Evolutionary conservation across 176 grass and related monocot species (phyloP).

Genomic region (Eragrostis curvula): DNA sequence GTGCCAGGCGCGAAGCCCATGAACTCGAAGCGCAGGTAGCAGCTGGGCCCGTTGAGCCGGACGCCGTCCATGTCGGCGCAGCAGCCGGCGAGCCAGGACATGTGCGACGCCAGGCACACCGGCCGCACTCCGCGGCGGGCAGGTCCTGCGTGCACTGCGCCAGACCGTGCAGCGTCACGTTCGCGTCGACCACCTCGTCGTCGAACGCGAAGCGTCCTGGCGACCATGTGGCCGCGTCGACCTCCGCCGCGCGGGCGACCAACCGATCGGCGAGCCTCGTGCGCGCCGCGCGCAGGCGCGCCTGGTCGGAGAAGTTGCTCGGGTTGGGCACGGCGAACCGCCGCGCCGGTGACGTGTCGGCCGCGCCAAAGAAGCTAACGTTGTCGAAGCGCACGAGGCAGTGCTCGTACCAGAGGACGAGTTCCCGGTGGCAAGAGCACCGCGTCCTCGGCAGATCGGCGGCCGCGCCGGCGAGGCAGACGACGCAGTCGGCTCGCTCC

Average conservation of each 20-base stretch:
- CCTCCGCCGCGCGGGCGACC: slow-evolving; percentile 22
- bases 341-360: slow-evolving; percentile 2
- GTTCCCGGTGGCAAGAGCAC: too few species aligned
- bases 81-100: slow-evolving; percentile 30
- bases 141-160: slow-evolving; percentile 45
- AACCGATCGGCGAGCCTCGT: not conserved
- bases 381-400: slow-evolving; percentile 45
- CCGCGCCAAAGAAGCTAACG: slow-evolving; percentile 18
- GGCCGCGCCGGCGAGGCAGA: too few species aligned
- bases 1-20: slow-evolving; percentile 9
- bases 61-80: slow-evolving; percentile 35
- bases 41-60: slow-evolving; percentile 28
- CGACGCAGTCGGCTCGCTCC: slow-evolving; percentile 15
- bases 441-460: too few species aligned
- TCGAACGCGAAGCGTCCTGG: slow-evolving; percentile 9
- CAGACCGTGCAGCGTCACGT: slow-evolving; percentile 30
- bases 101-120: slow-evolving; percentile 33
- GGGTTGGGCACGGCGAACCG: slow-evolving; percentile 10
- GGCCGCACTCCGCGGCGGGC: slow-evolving; percentile 20
- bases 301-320: slow-evolving; percentile 28
- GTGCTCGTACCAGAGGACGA: slow-evolving; percentile 40
- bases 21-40: slow-evolving; percentile 42
- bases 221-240: too few species aligned
- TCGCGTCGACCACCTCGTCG: slow-evolving; percentile 13
- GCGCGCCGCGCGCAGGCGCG: not conserved